Base-by-base conservation (phyloP, 495 filamentous ascomycete species). In the Penicillium malachiteum region DNA sequence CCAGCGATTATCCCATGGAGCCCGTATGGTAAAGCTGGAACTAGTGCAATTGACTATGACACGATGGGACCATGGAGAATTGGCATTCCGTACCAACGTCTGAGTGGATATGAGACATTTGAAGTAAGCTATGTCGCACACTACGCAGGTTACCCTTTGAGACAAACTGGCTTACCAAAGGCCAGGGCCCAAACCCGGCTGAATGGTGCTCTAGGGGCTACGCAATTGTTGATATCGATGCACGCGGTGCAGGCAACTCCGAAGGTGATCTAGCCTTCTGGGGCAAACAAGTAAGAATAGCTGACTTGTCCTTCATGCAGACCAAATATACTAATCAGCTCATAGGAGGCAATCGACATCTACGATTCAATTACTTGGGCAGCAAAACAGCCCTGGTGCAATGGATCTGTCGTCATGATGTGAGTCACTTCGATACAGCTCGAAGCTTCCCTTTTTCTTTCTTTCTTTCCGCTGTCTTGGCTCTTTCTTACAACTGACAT, bases 171-270 rank as follows among this genome's bases (percentile, higher is more conserved):
- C 43, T 46, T 6, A 33, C 8, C 30, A 34, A 4, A 10, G 8
- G n/a, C 7, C 12, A 48, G 50, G 73, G 64, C 0, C 69, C 70
- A 7, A 69, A 78, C 52, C 75, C 75, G 0, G 72, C 67, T 0
- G 70, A 69, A 16, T 80, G 74, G 71, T 62, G 55, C 10, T 38
- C 48, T 1, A 38, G 70, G n/a, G 77, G 75, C 0, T 78, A 78
- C 55, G 73, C 71, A 0, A 51, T 78, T 46, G 66, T 80, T 8
- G 63, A 74, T 37, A 60, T 67, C 0, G 74, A 78, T 61, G 62
- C 69, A 16, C 56, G 77, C 7, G 77, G 75, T 3, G 31, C 58
- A 0, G 62, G 56, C 0, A 39, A 73, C 40, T 72, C 68, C 0
- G 71, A 74, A 11, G 74, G 75, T 0, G 30, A 65, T 18, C 54